phyloP scores from a whole-genome alignment of 2,329 filamentous ascomycete genomes.

The Aspergillus fischeri region DNA sequence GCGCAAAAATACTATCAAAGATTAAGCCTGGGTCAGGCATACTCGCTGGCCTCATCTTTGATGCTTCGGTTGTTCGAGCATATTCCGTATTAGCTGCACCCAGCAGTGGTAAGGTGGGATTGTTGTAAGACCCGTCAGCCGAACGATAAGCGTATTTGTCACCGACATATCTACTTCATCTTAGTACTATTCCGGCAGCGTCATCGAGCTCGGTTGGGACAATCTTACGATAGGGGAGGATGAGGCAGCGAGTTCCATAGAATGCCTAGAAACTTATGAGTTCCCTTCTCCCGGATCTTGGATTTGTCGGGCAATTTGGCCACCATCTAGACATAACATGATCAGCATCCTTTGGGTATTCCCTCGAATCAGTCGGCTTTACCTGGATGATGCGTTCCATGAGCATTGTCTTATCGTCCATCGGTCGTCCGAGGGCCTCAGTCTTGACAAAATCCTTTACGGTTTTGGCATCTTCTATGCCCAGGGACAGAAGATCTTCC shows the following conservation, averaged over 20 bases:
- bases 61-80: conserved; percentile 59
- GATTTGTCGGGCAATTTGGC: conserved; percentile 61
- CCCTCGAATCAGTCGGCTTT: conserved; percentile 4
- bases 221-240: conserved; percentile 60
- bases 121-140: conserved; percentile 69
- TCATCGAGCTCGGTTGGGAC: neutral
- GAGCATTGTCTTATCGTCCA: conserved; percentile 72
- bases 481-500: conserved; percentile 57
- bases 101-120: conserved; percentile 60
- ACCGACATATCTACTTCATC: conserved; percentile 36
- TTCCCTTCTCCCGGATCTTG: conserved; percentile 58
- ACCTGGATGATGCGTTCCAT: conserved; percentile 68
- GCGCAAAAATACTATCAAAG: conserved; percentile 43
- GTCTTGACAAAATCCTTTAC: conserved; percentile 58
- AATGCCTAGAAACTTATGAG: conserved; percentile 62
- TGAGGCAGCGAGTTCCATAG: conserved; percentile 71
- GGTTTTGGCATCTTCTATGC: conserved; percentile 57
- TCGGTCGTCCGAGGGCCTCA: conserved; percentile 60
- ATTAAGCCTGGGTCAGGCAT: conserved; percentile 61
- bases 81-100: conserved; percentile 66
- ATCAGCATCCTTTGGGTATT: neutral
- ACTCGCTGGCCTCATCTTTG: conserved; percentile 57
- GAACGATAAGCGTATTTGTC: conserved; percentile 62
- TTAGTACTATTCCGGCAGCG: conserved; percentile 5
- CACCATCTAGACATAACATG: conserved; percentile 49